Percentiles rank a stretch among this genome's conserved stretches.
Conservation (phyloP, 1,139 yeast species). For the Pichia sp. region DNA sequence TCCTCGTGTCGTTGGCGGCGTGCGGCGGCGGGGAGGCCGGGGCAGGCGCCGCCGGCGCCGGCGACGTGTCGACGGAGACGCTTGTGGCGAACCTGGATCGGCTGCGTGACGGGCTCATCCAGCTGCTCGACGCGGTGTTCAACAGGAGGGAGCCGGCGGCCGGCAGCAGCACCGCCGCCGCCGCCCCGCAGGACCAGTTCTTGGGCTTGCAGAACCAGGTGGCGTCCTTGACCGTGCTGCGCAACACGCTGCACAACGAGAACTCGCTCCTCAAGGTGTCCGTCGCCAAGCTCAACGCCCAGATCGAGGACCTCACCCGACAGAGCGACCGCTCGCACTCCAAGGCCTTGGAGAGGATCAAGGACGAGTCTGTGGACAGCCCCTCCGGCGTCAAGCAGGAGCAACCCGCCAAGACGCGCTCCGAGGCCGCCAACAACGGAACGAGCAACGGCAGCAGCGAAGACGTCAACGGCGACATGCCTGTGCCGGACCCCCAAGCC, state of each 20-base stretch:
- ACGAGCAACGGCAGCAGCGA: not conserved
- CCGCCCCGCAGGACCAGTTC: not conserved
- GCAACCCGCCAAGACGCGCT: not conserved
- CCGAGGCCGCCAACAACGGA: conserved; percentile 10
- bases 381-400: too few relatives aligned
- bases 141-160: not conserved
- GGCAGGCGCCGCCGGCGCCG: not conserved
- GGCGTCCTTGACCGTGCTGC: conserved; percentile 22
- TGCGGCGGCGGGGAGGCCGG: conserved; percentile 25
- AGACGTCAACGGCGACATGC: not conserved
- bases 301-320: conserved; percentile 35
- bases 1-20: conserved; percentile 17
- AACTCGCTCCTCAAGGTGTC: conserved; percentile 32
- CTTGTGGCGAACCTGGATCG: not conserved
- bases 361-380: conserved; percentile 3
- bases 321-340: conserved; percentile 44
- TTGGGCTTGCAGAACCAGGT: conserved; percentile 26
- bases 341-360: conserved; percentile 37
- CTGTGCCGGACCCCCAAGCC: not conserved
- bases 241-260: conserved; percentile 28
- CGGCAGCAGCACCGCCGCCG: not conserved
- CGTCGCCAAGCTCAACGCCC: conserved; percentile 36
- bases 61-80: not conserved
- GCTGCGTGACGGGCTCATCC: conserved; percentile 14
- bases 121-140: conserved; percentile 11